Evolutionary conservation across 1,139 yeast species (phyloP), one percentile per base, ranked within the genome.

Genomic region (Spathaspora sp.): DNA sequence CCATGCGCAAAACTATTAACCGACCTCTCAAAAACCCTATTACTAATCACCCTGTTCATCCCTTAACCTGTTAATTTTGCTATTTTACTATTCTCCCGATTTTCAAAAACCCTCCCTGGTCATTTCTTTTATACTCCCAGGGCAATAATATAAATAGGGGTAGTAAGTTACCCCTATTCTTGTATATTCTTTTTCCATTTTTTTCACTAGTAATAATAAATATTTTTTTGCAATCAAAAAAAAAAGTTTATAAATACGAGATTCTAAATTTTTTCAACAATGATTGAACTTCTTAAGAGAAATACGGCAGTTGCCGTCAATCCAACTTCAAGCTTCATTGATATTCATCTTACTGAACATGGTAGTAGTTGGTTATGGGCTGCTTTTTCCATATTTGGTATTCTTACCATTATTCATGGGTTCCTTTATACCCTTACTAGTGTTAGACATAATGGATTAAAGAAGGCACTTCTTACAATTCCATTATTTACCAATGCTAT

Each of bases 351-450:
- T 42, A 81, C 86, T 16, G 52, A 59, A 10, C 81, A 79, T 53
- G 89, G 89, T 56, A 80, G 87, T 7, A 80, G 80, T 60, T 84
- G 88, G 88, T 71, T 80, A 53, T 84, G 89, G 89, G 78, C 89
- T 1, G 86, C 72, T 16, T 82, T 84, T 56, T 61, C 80, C 2
- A 51, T 71, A 10, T 80, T 82, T 58, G 72, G 74, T 11, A 47
- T 75, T 2, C 60, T 75, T 8, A 61, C 82, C 11, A 45, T 82
- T 20, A 56, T 62, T 39, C 76, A 78, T 56, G 70, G 71, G 9
- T 62, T 60, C 25, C 54, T 72, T 34, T 74, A 73, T 50, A 67
- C 69, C 43, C 63, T 67, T 40, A 68, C 76, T 41, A 71, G 69
- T 44, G 59, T 70, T 18, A 59, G 62, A 47, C 72, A 63, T 45